These are phyloP conservation scores for Coemansia sp. DNA, from an alignment of 192 early-diverging fungal species.

Conservation along the genomic window DNA sequence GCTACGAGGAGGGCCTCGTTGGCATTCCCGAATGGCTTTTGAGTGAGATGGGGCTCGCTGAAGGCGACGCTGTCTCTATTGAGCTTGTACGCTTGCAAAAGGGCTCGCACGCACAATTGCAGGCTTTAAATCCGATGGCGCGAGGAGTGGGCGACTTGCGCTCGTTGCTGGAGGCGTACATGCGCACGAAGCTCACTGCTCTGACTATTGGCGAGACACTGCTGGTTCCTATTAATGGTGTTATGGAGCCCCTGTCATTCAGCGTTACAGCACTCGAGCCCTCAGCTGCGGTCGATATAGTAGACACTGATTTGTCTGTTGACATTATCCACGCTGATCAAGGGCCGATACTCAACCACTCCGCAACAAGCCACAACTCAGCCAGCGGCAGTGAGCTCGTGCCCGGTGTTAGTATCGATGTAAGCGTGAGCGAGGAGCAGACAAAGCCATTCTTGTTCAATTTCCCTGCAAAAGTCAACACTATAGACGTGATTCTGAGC, in stretches of 20 bases:
- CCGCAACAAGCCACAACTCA: constrained; percentile 9
- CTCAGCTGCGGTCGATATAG: constrained; percentile 61
- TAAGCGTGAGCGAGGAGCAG: background rate
- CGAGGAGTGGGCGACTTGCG: constrained; percentile 36
- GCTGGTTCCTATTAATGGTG: constrained; percentile 54
- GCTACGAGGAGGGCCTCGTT: constrained; percentile 50
- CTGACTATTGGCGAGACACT: constrained; percentile 67
- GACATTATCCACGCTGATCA: constrained; percentile 61
- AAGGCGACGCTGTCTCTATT: constrained; percentile 54
- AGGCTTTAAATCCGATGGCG: constrained; percentile 38
- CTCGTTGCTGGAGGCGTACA: constrained; percentile 63
- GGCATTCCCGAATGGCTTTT: constrained; percentile 60
- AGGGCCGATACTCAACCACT: background rate
- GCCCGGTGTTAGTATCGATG: constrained; percentile 2
- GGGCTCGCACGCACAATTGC: constrained; percentile 64
- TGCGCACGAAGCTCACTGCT: constrained; percentile 66
- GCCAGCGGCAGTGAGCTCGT: constrained; percentile 7
- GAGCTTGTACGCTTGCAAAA: constrained; percentile 62
- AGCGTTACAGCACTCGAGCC: constrained; percentile 69
- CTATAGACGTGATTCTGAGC: constrained; percentile 10
- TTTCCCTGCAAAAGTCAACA: constrained; percentile 4
- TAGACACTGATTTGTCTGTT: constrained; percentile 79
- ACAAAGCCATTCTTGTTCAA: constrained; percentile 9
- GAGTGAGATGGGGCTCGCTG: constrained; percentile 35
- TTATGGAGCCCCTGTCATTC: constrained; percentile 52